These are phyloP conservation scores for Potentilla sterilis DNA, from an alignment of 306 rosid species.

Conservation along the genomic window DNA sequence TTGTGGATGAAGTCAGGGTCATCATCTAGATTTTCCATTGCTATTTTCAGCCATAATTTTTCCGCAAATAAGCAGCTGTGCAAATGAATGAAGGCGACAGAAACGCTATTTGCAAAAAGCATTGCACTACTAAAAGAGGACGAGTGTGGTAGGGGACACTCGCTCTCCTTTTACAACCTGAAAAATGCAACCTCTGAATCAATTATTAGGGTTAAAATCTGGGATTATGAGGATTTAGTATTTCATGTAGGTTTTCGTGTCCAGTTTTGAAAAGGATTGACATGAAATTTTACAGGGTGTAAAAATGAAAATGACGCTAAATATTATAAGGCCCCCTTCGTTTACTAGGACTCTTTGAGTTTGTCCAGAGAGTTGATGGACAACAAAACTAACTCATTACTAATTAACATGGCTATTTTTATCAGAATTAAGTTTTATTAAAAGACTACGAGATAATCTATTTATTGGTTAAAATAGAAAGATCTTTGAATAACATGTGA, in stretches of 20 bases:
- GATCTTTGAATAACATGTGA: not conserved
- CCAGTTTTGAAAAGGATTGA: not conserved
- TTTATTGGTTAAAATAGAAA: not conserved
- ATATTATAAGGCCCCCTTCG: not conserved
- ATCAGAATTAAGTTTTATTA: no score
- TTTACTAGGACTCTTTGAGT: not conserved
- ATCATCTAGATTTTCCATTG: not conserved
- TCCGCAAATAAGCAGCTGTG: not conserved
- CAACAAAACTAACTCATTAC: no score
- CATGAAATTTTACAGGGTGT: not conserved
- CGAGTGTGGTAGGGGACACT: no score
- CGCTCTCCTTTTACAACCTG: not conserved
- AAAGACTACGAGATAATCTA: no score
- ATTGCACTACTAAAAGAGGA: no score
- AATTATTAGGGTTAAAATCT: not conserved
- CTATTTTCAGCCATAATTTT: not conserved
- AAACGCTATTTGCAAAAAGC: not conserved
- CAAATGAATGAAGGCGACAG: not conserved
- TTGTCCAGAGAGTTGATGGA: no score
- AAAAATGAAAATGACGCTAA: no score
- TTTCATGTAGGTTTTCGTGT: not conserved
- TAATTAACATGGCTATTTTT: no score
- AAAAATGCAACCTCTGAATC: not conserved
- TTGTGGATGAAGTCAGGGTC: not conserved
- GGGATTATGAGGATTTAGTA: no score